A percentile compares a stretch with the other conserved stretches of the same genome.
phyloP scores from a whole-genome alignment of 2,329 filamentous ascomycete species.

The Alternaria gansuensis region DNA sequence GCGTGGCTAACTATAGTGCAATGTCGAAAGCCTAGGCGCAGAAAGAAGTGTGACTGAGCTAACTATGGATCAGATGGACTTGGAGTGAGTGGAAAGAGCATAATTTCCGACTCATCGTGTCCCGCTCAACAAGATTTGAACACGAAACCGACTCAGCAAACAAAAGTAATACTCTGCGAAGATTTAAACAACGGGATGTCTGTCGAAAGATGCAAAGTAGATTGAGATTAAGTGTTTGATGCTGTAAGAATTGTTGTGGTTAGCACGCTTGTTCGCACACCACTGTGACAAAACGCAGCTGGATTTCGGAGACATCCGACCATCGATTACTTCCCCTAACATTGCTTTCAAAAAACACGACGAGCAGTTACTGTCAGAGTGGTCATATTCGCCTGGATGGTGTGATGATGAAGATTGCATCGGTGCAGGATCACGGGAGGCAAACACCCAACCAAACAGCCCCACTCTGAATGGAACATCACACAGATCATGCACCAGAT shows the following conservation, averaged over 20 bases:
- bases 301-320: conserved; percentile 1
- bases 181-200: not conserved
- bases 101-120: not conserved
- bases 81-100: not conserved
- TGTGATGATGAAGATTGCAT: not conserved
- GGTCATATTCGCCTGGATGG: not conserved
- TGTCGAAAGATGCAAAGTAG: no score
- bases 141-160: not conserved
- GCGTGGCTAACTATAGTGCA: not conserved
- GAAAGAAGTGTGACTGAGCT: not conserved
- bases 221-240: not conserved
- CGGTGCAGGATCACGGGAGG: not conserved
- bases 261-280: not conserved
- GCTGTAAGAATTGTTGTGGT: not conserved
- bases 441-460: not conserved
- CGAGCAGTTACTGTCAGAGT: not conserved
- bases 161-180: no score
- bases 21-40: not conserved
- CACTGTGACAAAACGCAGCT: not conserved
- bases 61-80: not conserved
- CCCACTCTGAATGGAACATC: not conserved
- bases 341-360: not conserved
- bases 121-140: not conserved
- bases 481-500: not conserved
- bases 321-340: no score